phyloP scores from a whole-genome alignment of 768 basidiomycete species.

The Boletales sp. region DNA sequence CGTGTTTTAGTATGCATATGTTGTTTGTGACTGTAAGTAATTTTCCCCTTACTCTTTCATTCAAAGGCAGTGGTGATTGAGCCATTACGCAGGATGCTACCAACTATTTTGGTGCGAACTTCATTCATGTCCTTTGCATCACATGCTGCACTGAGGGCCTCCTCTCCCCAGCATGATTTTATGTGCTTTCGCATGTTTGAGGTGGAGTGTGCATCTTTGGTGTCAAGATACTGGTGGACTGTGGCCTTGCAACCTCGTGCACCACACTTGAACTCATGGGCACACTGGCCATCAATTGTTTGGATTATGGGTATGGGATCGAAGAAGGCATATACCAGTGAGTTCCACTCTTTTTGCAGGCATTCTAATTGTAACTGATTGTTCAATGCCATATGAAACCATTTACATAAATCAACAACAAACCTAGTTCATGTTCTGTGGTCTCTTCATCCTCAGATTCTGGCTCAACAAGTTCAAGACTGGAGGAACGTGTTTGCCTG shows the following conservation, averaged over 20 bases:
- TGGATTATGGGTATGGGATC: neutral
- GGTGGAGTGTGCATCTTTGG: neutral
- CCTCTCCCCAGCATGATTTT: neutral
- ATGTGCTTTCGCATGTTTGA: constrained; percentile 1
- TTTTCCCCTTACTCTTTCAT: neutral
- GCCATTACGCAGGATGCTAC: too few relatives aligned
- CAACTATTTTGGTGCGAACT: neutral
- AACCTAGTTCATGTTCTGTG: too few relatives aligned
- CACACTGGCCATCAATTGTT: neutral
- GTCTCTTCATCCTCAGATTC: too few relatives aligned
- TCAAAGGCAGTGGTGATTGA: neutral
- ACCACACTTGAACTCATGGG: neutral
- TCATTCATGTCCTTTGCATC: neutral
- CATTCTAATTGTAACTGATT: too few relatives aligned
- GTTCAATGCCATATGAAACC: too few relatives aligned
- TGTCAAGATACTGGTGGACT: neutral
- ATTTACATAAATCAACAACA: neutral
- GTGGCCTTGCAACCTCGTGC: neutral
- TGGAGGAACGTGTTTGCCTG: too few relatives aligned
- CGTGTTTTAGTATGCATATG: neutral
- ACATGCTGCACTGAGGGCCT: neutral
- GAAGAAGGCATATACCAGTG: neutral
- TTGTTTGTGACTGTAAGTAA: neutral
- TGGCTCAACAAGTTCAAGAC: too few relatives aligned
- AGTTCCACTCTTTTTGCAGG: too few relatives aligned